phyloP scores from a whole-genome alignment of 164 flowering plant species.

The Magnolia officinalis region DNA sequence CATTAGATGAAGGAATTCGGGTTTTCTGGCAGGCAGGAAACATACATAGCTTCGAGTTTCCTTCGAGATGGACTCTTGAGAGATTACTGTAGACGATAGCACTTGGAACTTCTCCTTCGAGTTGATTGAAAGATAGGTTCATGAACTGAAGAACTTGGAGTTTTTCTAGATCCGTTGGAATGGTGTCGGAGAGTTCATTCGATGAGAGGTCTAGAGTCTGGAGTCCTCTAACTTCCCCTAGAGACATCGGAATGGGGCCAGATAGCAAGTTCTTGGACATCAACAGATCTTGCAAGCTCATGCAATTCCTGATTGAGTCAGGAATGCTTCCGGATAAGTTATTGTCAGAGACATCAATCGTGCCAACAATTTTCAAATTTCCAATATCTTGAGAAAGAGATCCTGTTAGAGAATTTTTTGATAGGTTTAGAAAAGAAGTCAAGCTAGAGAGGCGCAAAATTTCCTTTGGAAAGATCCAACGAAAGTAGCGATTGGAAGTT shows the following conservation, averaged over 20 bases:
- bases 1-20: background rate
- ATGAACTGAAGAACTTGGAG: conserved; percentile 26
- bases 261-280: conserved; percentile 7
- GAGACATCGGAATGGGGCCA: background rate
- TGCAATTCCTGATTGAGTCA: conserved; percentile 1
- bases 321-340: background rate
- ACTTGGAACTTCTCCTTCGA: conserved; percentile 42
- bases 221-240: conserved; percentile 29
- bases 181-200: conserved; percentile 44
- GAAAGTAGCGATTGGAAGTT: background rate
- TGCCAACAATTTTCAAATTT: background rate
- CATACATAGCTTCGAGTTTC: conserved; percentile 38
- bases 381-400: conserved; percentile 6
- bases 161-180: conserved; percentile 28
- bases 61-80: conserved; percentile 25
- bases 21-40: background rate
- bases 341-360: conserved; percentile 28
- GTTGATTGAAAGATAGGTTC: conserved; percentile 43
- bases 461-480: conserved; percentile 13
- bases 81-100: conserved; percentile 31
- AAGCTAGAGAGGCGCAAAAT: conserved; percentile 6
- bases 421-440: background rate
- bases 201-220: conserved; percentile 43
- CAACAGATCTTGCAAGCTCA: conserved; percentile 4
- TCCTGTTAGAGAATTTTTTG: conserved; percentile 18